Conservation (phyloP, 768 basidiomycete genomes). For the Auriscalpium orientale region DNA sequence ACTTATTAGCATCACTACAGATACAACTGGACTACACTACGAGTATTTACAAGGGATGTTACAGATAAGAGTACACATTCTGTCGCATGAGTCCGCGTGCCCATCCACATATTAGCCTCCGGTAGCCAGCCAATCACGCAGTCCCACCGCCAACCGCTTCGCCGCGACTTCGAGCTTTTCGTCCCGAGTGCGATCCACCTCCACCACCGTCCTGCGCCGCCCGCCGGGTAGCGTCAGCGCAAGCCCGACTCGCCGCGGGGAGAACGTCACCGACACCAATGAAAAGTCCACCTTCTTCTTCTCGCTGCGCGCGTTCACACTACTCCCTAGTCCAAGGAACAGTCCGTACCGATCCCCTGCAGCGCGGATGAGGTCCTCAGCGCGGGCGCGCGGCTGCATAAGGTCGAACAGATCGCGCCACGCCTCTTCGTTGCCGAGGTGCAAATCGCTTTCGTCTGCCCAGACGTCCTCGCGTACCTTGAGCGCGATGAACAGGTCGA, state of each 20-base stretch:
- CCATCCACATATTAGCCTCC: neutral
- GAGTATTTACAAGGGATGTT: neutral
- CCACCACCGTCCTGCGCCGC: constrained; percentile 8
- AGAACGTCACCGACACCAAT: constrained; percentile 11
- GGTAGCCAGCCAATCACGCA: constrained; percentile 4
- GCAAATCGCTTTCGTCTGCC: constrained; percentile 64
- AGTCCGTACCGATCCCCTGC: constrained; percentile 35
- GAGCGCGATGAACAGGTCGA: constrained; percentile 75
- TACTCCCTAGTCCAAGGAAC: constrained; percentile 9
- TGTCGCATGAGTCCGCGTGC: neutral
- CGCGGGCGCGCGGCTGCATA: constrained; percentile 60
- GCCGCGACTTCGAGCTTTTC: constrained; percentile 18
- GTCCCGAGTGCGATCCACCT: constrained; percentile 12
- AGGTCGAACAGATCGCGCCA: constrained; percentile 78
- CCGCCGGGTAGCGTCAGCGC: neutral
- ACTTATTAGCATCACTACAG: neutral
- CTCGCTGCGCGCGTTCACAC: constrained; percentile 5
- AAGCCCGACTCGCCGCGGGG: constrained; percentile 11
- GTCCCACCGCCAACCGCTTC: constrained; percentile 10
- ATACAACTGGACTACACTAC: neutral
- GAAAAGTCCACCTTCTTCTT: constrained; percentile 7
- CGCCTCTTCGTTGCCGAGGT: constrained; percentile 66
- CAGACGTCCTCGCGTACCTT: constrained; percentile 77
- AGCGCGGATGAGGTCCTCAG: constrained; percentile 64
- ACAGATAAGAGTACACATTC: neutral